Evolutionary conservation across 2,329 filamentous ascomycete species (phyloP), one percentile per base, ranked within the genome.

Genomic region (Cladosporium sp.): DNA sequence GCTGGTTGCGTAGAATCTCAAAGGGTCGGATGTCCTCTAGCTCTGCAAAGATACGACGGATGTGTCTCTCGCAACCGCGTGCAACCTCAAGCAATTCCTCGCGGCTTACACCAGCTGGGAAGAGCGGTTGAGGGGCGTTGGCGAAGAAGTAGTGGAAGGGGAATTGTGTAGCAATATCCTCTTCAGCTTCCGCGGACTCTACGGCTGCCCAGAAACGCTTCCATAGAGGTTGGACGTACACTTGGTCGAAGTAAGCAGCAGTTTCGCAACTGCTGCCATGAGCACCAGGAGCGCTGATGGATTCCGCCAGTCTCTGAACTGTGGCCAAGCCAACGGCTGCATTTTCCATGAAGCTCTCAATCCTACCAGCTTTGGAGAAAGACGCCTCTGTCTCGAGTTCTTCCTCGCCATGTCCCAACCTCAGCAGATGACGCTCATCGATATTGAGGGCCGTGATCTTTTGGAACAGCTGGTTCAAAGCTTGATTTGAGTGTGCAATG

Each of bases 361-460:
- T 93, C 54, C 95, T 88, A 1, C 95, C 95, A 78, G 93, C 89
- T 79, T 98, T 99, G 84, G 92, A 93, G 78, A 96, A 98, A 77
- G 87, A 96, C 21, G 86, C 87, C 72, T 95, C 90, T 0, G 92
- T 93, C 66, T 92, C 90, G 6, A 98, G 84, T 65, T 98, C 95
- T 75, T 97, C 95, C 77, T 99, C 96, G 49, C 95, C 95, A 77
- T 97, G 95, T 41, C 95, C 95, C 41, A 99, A 85, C 67, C 95
- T 90, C 62, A 99, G 84, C 66, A 99, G 84, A 82, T 99, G 95
- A 47, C 95, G 89, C 79, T 96, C 91, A 74, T 99, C 96, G 71
- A 99, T 98, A 73, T 98, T 93, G 32, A 99, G 84, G 5, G 91
- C 91, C n/a, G 94, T 90, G 68, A 99, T 99, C 81, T 99, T 99